These are phyloP conservation scores for Pseudogymnoascus sp. DNA, from an alignment of 2,329 filamentous ascomycete genomes.

Conservation along the genomic window DNA sequence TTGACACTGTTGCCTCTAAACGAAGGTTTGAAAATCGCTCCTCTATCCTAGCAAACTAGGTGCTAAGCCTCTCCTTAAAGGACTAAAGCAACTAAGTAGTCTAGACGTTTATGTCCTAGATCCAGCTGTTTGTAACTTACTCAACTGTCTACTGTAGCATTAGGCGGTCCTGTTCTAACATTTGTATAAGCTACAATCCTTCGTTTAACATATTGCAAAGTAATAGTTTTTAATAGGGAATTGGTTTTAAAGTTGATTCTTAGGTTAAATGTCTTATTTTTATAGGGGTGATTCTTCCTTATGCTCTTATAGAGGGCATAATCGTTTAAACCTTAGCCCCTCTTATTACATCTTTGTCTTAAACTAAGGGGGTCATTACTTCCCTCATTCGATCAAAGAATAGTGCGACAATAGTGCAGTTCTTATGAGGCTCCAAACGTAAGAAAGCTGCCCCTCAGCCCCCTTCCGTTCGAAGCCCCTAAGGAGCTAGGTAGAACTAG, in stretches of 20 bases:
- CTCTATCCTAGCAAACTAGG: not conserved
- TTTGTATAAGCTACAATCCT: not conserved
- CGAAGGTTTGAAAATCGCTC: not conserved
- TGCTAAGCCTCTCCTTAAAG: not conserved
- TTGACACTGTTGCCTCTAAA: not conserved
- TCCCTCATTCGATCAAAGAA: not conserved
- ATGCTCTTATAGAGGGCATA: not conserved
- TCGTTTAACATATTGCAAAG: not conserved
- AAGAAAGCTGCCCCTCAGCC: not conserved
- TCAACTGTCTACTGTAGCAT: not conserved
- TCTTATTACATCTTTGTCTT: not conserved
- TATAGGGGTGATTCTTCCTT: not conserved
- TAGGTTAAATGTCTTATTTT: not conserved
- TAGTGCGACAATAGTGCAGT: not conserved
- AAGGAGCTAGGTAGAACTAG: not conserved
- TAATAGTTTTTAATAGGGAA: not conserved
- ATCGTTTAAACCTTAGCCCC: not conserved
- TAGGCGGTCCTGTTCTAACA: not conserved
- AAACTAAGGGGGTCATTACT: not conserved
- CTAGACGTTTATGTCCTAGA: not conserved
- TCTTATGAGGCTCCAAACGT: not conserved
- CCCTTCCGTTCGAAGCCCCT: not conserved
- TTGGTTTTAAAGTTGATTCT: not conserved
- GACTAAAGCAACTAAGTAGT: not conserved
- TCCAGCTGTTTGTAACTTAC: not conserved